Base-by-base conservation (phyloP, 768 basidiomycete genomes). In the Collybia mongolica region DNA sequence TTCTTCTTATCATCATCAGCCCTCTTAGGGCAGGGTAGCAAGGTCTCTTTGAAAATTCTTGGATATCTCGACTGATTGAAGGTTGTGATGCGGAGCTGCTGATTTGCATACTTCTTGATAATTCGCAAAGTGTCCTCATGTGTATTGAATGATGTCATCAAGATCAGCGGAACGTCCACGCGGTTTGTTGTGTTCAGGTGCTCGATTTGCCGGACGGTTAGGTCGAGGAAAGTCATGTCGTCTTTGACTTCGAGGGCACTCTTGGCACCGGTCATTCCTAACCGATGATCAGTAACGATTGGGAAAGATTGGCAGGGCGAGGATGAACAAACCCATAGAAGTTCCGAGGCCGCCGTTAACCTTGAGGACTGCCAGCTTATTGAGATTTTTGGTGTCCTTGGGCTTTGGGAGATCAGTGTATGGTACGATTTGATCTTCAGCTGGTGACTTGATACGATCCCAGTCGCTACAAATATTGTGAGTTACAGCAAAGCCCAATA, bases 61-160 rank as follows among this genome's bases (percentile, higher is more conserved):
- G 95, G 96, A 71, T 93, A 97, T 60, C 91, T 81, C 15, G 93
- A 94, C 73, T 97, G 95, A 69, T 91, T 92, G 78, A 95, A 94
- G 52, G 84, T 86, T 46, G 86, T 86, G 71, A 96, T 93, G 67
- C 90, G 89, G 64, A 97, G 82, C 64, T 94, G 91, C 74, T 95
- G 93, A 74, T 93, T 90, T 44, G 87, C 84, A 68, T 97, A 97
- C 74, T 96, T 97, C 70, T 97, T 93, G 72, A 95, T 93, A 79
- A 97, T 92, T 58, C 91, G 88, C 54, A 91, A 84, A 44, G 95
- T 96, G 68, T 98, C 94, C 32, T 97, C 92, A 67, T 94, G 90
- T 17, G 95, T 98, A 78, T 96, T 96, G 81, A 98, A 98, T 49
- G 93, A 96, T 64, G 94, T 97, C 96, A 97, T 96, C 64, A 98